Base-by-base conservation (phyloP, 345 rosid species). In the Camelina neglecta region DNA sequence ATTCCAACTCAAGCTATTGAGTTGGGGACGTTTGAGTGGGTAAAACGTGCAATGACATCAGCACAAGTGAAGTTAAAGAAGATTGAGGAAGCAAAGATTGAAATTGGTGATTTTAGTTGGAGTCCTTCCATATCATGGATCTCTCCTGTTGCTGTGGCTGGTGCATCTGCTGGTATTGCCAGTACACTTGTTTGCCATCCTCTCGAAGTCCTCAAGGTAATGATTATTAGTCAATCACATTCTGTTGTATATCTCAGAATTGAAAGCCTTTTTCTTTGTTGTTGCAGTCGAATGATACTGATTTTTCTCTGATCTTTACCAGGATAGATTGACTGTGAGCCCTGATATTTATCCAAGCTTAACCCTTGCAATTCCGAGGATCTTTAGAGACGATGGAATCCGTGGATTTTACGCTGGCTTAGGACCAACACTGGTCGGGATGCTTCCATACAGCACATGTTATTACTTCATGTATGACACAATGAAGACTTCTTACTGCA, bases 401-500 rank as follows among this genome's bases (percentile, higher is more conserved):
- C 81, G 98, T 68, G 95, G 86, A 77, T 88, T 96, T 73, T 89
- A 96, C 55, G 84, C 98, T 18, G 98, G 99, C 42, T 41, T 96
- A 63, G 81, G 85, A 55, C 99, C 99, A 16, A 91, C 98, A 5
- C 72, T 95, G 67, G 73, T 91, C 0, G 99, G 99, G 69, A 95
- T 95, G 99, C 97, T 95, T 82, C 99, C 99, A 1, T 93, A 91
- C 73, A 89, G 96, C 81, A 95, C 99, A 9, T 90, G 98, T 82
- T 96, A 83, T 81, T 96, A 96, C 83, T 96, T 93, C 78, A 86
- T 96, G 88, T 91, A 93, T 53, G 99, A 93, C 80, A 89, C 80
- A 7, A 71, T 86, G 73, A 93, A 96, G 86, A 88, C 70, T 15
- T 75, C 90, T 1, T 93, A 96, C 73, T 93, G 99, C 74, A 51